Percentiles rank a stretch among this genome's conserved stretches.
Conservation (phyloP, 2,329 filamentous ascomycete species). For the Sclerotinia glacialis region DNA sequence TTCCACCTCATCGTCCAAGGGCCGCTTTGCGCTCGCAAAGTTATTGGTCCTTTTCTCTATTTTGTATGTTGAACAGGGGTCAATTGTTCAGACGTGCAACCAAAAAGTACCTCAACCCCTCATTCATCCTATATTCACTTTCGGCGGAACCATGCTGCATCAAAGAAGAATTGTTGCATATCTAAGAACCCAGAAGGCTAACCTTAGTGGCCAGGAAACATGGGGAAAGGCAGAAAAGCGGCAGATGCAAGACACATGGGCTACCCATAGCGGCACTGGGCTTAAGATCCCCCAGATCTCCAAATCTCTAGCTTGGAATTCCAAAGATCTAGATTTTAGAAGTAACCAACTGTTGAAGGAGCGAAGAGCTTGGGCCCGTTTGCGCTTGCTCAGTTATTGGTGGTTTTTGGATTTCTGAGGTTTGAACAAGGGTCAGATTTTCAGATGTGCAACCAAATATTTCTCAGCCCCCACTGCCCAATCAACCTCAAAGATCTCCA, state of each 20-base stretch:
- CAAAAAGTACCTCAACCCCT: not conserved
- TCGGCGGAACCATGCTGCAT: not conserved
- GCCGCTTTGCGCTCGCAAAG: not conserved
- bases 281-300: not conserved
- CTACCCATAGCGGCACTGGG: not conserved
- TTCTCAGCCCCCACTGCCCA: not conserved
- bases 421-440: not conserved
- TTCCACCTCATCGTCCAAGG: not conserved
- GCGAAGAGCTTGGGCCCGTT: not conserved
- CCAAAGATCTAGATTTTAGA: not conserved
- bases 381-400: not conserved
- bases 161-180: not conserved
- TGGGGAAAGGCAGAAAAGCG: too few relatives aligned
- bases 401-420: not conserved
- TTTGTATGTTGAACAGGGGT: not conserved
- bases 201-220: not conserved
- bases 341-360: not conserved
- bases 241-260: not conserved
- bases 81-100: not conserved
- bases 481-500: not conserved
- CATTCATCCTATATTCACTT: not conserved
- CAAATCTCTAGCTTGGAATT: not conserved
- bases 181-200: not conserved
- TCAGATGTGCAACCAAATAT: slow-evolving; percentile 8
- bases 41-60: not conserved